A percentile compares a stretch with the other conserved stretches of the same genome.
Evolutionary conservation across 805 yeast genomes (phyloP).

Genomic region (Saccharomycopsis olivae): DNA sequence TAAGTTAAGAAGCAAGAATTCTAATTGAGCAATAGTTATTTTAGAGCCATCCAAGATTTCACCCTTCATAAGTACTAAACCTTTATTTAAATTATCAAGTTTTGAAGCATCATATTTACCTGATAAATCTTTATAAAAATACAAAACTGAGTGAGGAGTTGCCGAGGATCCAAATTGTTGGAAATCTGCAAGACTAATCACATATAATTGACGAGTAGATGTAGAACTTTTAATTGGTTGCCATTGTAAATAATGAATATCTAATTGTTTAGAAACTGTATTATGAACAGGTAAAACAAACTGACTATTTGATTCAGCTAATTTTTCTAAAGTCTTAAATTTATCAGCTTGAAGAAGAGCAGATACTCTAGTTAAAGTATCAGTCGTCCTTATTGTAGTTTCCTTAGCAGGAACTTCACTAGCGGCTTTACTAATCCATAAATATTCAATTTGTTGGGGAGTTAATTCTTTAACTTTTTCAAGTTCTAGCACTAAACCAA

Average conservation of each 20-base stretch:
- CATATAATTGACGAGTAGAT: slow-evolving; percentile 7
- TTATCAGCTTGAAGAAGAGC: slow-evolving; percentile 5
- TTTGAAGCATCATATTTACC: not conserved
- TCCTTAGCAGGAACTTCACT: not conserved
- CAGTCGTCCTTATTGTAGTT: not conserved
- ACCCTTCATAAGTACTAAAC: slow-evolving; percentile 17
- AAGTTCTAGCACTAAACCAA: slow-evolving; percentile 6
- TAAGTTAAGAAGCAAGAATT: slow-evolving; percentile 14
- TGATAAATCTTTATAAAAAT: slow-evolving; percentile 13
- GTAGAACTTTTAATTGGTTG: slow-evolving; percentile 4
- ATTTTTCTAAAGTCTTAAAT: slow-evolving; percentile 5
- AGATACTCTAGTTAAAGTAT: not conserved
- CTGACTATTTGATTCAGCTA: slow-evolving; percentile 5
- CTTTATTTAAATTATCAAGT: slow-evolving; percentile 4
- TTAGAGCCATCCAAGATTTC: slow-evolving; percentile 11
- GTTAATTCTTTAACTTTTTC: slow-evolving; percentile 6
- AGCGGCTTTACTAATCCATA: slow-evolving; percentile 13
- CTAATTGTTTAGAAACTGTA: slow-evolving; percentile 11
- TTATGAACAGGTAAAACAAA: slow-evolving; percentile 15
- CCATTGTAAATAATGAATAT: slow-evolving; percentile 18
- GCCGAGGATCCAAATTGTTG: slow-evolving; percentile 10
- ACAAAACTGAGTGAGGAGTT: slow-evolving; percentile 14
- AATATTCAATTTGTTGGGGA: slow-evolving; percentile 12
- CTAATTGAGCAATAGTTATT: slow-evolving; percentile 5
- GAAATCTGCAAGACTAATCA: slow-evolving; percentile 12